phyloP scores from a whole-genome alignment of 2,329 filamentous ascomycete genomes.

The Penicillium sp. region DNA sequence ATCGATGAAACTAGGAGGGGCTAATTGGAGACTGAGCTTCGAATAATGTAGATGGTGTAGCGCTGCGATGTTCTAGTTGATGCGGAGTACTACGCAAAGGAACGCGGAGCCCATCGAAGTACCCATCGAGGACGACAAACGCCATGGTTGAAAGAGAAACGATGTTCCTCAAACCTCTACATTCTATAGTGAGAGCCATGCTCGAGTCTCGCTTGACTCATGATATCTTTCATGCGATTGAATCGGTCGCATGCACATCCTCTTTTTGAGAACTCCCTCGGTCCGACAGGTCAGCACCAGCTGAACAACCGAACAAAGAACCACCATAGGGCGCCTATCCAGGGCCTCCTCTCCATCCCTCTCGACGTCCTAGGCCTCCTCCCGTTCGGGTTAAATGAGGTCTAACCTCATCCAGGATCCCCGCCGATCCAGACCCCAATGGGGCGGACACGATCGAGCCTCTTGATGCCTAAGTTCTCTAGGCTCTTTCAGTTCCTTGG shows the following conservation, averaged over 20 bases:
- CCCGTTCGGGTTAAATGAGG: background rate
- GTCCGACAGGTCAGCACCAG: constrained; percentile 8
- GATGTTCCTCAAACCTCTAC: too few species aligned
- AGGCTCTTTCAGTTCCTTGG: background rate
- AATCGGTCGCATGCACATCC: background rate
- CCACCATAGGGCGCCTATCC: constrained; percentile 9
- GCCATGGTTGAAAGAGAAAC: background rate
- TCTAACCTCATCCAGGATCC: background rate
- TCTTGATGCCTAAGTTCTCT: constrained; percentile 13
- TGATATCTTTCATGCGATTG: background rate
- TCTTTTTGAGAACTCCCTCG: background rate
- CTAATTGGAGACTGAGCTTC: background rate
- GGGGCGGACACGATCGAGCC: constrained; percentile 25
- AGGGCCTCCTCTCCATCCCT: background rate
- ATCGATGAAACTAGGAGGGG: background rate
- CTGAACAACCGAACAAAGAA: constrained; percentile 2
- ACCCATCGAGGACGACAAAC: background rate
- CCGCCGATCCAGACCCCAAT: constrained; percentile 31
- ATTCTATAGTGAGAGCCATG: background rate
- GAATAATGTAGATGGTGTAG: background rate
- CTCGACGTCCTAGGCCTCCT: too few species aligned
- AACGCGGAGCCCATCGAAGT: background rate
- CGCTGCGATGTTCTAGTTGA: background rate
- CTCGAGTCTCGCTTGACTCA: background rate
- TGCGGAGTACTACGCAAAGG: background rate